Percentiles rank a stretch among this genome's conserved stretches.
Evolutionary conservation across 2,329 filamentous ascomycete genomes (phyloP).

Genomic region (Arthrobotrys sinensis): DNA sequence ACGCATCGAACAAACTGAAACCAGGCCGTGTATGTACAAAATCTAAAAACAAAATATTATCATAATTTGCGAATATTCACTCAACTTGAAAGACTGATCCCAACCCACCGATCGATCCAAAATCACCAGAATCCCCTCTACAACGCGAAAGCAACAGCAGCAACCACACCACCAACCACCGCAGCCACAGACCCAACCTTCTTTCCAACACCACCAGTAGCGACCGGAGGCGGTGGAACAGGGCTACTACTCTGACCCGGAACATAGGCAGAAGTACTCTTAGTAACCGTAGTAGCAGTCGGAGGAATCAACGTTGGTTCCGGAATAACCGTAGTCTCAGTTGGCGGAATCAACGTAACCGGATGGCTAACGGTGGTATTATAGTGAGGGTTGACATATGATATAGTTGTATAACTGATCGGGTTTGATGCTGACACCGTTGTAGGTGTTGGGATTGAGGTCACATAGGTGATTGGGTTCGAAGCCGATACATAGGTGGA

Average conservation of each 20-base stretch:
- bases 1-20: too few species aligned
- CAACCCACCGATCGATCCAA: neutral
- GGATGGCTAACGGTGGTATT: slow-evolving; percentile 26
- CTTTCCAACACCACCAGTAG: slow-evolving; percentile 20
- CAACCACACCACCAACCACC: neutral
- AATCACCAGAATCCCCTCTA: neutral
- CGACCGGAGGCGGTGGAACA: slow-evolving; percentile 33
- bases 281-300: slow-evolving; percentile 28
- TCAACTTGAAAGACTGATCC: too few species aligned
- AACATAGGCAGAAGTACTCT: neutral
- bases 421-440: slow-evolving; percentile 5
- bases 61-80: too few species aligned
- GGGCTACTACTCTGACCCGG: slow-evolving; percentile 20
- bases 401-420: slow-evolving; percentile 17
- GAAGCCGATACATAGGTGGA: slow-evolving; percentile 29
- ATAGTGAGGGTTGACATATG: slow-evolving; percentile 8
- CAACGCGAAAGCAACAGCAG: slow-evolving; percentile 18
- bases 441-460: neutral
- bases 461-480: slow-evolving; percentile 32
- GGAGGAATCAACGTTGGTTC: slow-evolving; percentile 16
- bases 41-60: too few species aligned
- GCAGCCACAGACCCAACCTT: slow-evolving; percentile 6
- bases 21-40: too few species aligned
- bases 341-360: slow-evolving; percentile 24
- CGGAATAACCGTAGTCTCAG: slow-evolving; percentile 5